Conservation (phyloP, 371 early-diverging fungal species). For the Mucor racemosus region DNA sequence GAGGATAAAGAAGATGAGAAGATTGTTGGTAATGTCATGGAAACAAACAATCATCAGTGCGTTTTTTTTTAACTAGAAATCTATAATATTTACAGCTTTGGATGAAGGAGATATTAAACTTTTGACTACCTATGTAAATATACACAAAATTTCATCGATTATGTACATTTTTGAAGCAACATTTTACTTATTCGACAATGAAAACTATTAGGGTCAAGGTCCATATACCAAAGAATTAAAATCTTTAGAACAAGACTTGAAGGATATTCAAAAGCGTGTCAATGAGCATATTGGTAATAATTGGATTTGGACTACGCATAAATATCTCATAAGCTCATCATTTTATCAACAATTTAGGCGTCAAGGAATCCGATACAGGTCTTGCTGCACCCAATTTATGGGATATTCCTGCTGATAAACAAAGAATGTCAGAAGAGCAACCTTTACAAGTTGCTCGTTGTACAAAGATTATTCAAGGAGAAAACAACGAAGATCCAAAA, state of each 20-base stretch:
- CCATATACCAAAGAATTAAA: conserved; percentile 95
- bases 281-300: conserved; percentile 94
- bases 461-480: conserved; percentile 94
- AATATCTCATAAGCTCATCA: background rate
- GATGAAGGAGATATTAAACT: conserved; percentile 98
- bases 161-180: background rate
- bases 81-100: conserved; percentile 60
- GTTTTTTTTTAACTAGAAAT: background rate
- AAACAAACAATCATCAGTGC: background rate
- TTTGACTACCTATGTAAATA: conserved; percentile 86
- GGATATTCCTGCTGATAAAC: conserved; percentile 99
- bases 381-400: conserved; percentile 98
- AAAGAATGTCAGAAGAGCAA: conserved; percentile 96
- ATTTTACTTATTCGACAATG: background rate
- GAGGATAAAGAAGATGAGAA: conserved; percentile 87
- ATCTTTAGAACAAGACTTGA: conserved; percentile 89
- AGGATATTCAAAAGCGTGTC: conserved; percentile 94
- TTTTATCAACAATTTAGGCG: conserved; percentile 59
- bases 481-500: conserved; percentile 81
- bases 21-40: conserved; percentile 75
- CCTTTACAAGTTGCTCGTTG: conserved; percentile 98
- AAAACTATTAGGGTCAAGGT: conserved; percentile 85
- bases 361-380: conserved; percentile 99
- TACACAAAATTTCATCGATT: background rate
- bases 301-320: background rate